A percentile compares a stretch with the other conserved stretches of the same genome.
phyloP scores from a whole-genome alignment of 139 green algal genomes.

The Volvox reticuliferus region DNA sequence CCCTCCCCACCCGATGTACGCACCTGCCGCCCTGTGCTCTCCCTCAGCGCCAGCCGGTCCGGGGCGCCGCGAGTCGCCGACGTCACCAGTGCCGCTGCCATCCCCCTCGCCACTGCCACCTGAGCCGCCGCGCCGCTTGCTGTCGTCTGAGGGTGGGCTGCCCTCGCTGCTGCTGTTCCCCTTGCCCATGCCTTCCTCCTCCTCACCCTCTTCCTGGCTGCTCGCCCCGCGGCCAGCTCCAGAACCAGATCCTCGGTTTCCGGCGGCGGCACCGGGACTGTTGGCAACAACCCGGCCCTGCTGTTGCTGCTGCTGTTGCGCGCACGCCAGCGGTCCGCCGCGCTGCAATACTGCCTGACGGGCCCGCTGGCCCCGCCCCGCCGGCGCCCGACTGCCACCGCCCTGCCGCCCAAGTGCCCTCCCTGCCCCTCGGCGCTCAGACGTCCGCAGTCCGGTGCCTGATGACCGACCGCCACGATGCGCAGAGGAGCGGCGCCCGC shows the following conservation, averaged over 20 bases:
- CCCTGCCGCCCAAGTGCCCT: neutral
- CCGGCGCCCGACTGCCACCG: neutral
- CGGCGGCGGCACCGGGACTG: neutral
- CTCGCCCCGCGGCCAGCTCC: neutral
- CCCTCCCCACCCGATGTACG: neutral
- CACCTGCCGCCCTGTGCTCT: conserved; percentile 4
- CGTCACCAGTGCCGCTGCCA: conserved; percentile 46
- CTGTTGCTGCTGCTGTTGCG: neutral
- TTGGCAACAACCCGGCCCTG: neutral
- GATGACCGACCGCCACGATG: neutral
- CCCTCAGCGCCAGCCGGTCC: neutral
- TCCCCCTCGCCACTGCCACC: conserved; percentile 40
- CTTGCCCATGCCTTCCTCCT: neutral
- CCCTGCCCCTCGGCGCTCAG: neutral
- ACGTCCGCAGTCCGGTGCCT: neutral
- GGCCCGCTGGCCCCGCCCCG: neutral
- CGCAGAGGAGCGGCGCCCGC: neutral
- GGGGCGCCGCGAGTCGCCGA: conserved; percentile 6
- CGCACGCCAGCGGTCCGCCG: neutral
- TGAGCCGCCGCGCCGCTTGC: conserved; percentile 14
- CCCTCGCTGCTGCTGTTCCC: conserved; percentile 46
- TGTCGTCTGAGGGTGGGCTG: conserved; percentile 35
- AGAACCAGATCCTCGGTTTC: neutral
- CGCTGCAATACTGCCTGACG: neutral
- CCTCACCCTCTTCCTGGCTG: conserved; percentile 20